These are phyloP conservation scores for Erodium moschatum DNA, from an alignment of 441 rosid genomes.

Conservation along the genomic window DNA sequence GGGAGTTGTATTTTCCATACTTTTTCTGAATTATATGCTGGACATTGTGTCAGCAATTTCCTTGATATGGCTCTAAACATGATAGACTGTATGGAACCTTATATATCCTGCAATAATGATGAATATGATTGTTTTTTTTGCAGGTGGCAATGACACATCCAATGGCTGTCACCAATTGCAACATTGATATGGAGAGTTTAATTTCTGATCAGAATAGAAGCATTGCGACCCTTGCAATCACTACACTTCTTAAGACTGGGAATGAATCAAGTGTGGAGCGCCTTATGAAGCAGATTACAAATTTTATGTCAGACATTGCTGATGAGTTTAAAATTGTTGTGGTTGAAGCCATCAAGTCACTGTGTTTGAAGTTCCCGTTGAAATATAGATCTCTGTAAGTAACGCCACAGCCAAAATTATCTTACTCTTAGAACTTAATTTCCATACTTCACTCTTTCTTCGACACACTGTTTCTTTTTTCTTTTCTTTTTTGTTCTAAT, in stretches of 20 bases:
- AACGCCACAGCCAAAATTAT: constrained; percentile 12
- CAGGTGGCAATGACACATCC: constrained; percentile 99
- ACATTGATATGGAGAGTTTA: constrained; percentile 97
- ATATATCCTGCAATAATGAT: constrained; percentile 9
- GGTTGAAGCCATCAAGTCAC: constrained; percentile 86
- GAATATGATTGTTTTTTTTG: constrained; percentile 19
- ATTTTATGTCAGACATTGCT: constrained; percentile 96
- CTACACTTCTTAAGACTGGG: constrained; percentile 91
- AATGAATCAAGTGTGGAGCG: constrained; percentile 96
- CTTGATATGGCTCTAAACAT: no score
- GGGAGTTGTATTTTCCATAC: not conserved
- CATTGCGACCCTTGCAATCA: constrained; percentile 94
- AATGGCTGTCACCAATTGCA: constrained; percentile 96
- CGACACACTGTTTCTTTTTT: not conserved
- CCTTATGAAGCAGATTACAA: constrained; percentile 92
- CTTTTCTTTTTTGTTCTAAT: not conserved
- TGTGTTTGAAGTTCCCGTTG: constrained; percentile 88
- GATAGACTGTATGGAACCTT: not conserved
- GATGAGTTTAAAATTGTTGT: constrained; percentile 98
- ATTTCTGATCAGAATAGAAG: constrained; percentile 96
- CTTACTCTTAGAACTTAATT: constrained; percentile 8
- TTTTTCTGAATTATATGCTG: not conserved
- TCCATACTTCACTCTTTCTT: not conserved
- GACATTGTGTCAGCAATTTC: not conserved
- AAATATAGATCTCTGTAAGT: constrained; percentile 87